phyloP scores from a whole-genome alignment of 2,329 filamentous ascomycete species.

The Acrocalymma vagum region DNA sequence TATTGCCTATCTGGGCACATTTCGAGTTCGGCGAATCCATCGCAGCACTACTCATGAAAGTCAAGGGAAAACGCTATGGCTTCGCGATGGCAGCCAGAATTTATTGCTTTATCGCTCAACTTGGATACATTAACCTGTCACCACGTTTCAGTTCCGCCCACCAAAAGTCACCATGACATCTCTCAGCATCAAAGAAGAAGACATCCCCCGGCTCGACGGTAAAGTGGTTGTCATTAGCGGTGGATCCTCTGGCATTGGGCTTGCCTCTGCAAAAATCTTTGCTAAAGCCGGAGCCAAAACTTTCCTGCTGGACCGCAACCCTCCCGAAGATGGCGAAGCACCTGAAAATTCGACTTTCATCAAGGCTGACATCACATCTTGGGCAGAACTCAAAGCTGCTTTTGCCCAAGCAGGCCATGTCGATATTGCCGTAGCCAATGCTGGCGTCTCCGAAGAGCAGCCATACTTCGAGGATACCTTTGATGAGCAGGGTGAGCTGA shows the following conservation, averaged over 20 bases:
- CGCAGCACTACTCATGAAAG: too few relatives aligned
- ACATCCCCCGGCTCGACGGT: background rate
- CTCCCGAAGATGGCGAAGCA: too few relatives aligned
- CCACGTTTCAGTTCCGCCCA: too few relatives aligned
- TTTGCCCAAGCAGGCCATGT: conserved; percentile 31
- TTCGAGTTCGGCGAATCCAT: too few relatives aligned
- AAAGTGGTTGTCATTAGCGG: conserved; percentile 16
- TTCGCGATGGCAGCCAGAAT: too few relatives aligned
- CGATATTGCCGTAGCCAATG: conserved; percentile 48
- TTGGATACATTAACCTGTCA: too few relatives aligned
- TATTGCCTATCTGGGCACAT: too few relatives aligned
- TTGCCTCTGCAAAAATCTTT: conserved; percentile 52
- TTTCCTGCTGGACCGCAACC: conserved; percentile 50
- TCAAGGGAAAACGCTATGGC: too few relatives aligned
- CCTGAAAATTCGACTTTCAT: conserved; percentile 19
- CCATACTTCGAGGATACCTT: conserved; percentile 44
- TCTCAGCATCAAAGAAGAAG: conserved; percentile 2
- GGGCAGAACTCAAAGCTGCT: conserved; percentile 27
- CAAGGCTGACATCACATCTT: conserved; percentile 37
- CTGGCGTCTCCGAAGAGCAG: conserved; percentile 39
- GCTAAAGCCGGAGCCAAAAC: conserved; percentile 48
- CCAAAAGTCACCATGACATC: conserved; percentile 4
- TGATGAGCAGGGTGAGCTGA: conserved; percentile 34
- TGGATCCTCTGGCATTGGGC: conserved; percentile 51
- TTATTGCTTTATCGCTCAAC: too few relatives aligned